Evolutionary conservation across 169 alveolate species (phyloP).

Genomic region (Ophryocystis elektroscirrha): DNA sequence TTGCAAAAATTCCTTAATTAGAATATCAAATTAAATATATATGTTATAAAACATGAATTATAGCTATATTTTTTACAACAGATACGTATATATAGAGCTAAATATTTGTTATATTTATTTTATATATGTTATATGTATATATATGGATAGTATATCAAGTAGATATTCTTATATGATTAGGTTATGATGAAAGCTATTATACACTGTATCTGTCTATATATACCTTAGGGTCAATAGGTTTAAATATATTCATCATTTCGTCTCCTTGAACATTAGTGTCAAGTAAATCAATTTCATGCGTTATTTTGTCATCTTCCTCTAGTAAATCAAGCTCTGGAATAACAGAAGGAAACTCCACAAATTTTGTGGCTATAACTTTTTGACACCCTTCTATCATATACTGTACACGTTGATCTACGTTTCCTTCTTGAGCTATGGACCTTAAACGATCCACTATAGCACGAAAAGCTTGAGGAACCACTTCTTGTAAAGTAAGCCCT

Average conservation of each 20-base stretch:
- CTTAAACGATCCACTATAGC: conserved; percentile 71
- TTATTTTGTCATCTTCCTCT: conserved; percentile 80
- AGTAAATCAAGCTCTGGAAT: conserved; percentile 76
- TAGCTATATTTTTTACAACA: too few species aligned
- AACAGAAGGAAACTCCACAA: conserved; percentile 40
- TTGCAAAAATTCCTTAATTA: too few species aligned
- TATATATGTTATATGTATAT: too few species aligned
- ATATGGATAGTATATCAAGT: neutral
- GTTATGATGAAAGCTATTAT: neutral
- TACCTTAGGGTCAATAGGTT: conserved; percentile 12
- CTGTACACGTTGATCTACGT: conserved; percentile 64
- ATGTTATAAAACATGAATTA: too few species aligned
- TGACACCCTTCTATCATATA: conserved; percentile 78
- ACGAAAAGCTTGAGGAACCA: conserved; percentile 63
- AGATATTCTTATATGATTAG: neutral
- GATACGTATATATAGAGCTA: too few species aligned
- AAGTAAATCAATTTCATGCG: conserved; percentile 73
- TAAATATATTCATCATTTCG: conserved; percentile 65
- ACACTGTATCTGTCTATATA: conserved; percentile 6
- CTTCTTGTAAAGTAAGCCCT: too few species aligned
- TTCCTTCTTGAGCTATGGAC: conserved; percentile 74
- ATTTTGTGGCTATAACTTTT: conserved; percentile 53
- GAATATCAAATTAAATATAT: neutral
- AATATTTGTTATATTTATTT: neutral
- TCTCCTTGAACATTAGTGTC: conserved; percentile 71